A percentile compares a stretch with the other conserved stretches of the same genome.
phyloP scores from a whole-genome alignment of 1,284 basidiomycete species.

The Papiliotrema flavescens region DNA sequence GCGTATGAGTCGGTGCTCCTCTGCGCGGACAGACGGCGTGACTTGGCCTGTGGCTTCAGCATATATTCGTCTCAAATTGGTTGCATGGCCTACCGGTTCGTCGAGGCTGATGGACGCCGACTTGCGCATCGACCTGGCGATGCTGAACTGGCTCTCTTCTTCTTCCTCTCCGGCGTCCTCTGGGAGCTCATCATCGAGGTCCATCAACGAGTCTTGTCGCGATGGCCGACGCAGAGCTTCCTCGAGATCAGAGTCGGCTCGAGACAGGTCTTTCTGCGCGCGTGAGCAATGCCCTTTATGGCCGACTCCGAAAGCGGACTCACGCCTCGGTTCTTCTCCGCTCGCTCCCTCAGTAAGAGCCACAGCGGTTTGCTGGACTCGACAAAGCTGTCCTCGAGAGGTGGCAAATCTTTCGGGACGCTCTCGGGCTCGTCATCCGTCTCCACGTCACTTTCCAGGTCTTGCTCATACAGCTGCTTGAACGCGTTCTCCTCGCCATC shows the following conservation, averaged over 20 bases:
- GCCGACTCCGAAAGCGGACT: slow-evolving; percentile 6
- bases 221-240: background rate
- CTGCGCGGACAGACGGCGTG: background rate
- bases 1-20: slow-evolving; percentile 13
- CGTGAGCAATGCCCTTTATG: background rate
- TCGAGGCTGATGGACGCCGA: slow-evolving; percentile 4
- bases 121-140: slow-evolving; percentile 1
- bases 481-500: slow-evolving; percentile 35
- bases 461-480: slow-evolving; percentile 21
- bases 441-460: slow-evolving; percentile 33
- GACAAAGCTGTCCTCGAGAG: background rate
- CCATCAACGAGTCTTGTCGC: background rate
- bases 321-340: slow-evolving; percentile 21
- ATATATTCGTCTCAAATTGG: too few species aligned
- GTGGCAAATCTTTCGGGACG: slow-evolving; percentile 8
- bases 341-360: slow-evolving; percentile 19
- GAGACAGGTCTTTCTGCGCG: background rate
- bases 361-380: slow-evolving; percentile 9
- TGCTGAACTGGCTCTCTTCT: slow-evolving; percentile 17
- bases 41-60: background rate
- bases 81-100: background rate
- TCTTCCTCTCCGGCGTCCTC: slow-evolving; percentile 5
- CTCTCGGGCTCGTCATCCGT: slow-evolving; percentile 27
- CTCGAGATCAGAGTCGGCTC: slow-evolving; percentile 12
- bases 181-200: slow-evolving; percentile 1